Evolutionary conservation across 2,329 filamentous ascomycete species (phyloP).

Genomic region (Fusarium sp.): DNA sequence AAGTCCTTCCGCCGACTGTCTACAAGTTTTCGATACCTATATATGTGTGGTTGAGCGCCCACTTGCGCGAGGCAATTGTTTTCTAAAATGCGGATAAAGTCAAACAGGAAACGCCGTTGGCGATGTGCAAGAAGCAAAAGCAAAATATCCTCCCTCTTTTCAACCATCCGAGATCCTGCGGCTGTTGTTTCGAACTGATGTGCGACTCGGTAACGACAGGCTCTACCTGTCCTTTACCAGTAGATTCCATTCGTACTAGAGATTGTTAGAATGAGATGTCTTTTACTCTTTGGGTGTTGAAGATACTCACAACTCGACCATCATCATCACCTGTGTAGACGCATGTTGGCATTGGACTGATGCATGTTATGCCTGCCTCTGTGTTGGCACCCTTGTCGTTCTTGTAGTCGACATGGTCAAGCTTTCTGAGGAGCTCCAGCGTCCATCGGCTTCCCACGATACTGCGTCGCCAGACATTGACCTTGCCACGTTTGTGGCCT

Average conservation of each 20-base stretch:
- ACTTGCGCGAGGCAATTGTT: slow-evolving; percentile 27
- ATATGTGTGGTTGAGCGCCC: slow-evolving; percentile 28
- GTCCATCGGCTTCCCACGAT: slow-evolving; percentile 74
- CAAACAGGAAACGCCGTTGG: slow-evolving; percentile 30
- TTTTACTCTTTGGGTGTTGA: too few relatives aligned
- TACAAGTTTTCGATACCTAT: slow-evolving; percentile 29
- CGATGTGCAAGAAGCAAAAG: slow-evolving; percentile 34
- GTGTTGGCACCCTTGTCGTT: slow-evolving; percentile 70
- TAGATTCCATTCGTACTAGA: slow-evolving; percentile 73
- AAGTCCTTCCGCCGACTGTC: slow-evolving; percentile 5
- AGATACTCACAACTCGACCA: slow-evolving; percentile 78
- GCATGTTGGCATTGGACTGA: slow-evolving; percentile 83
- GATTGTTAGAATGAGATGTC: slow-evolving; percentile 18
- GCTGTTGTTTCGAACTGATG: slow-evolving; percentile 33
- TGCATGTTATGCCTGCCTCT: slow-evolving; percentile 83
- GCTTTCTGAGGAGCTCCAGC: slow-evolving; percentile 81
- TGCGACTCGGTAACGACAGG: slow-evolving; percentile 45
- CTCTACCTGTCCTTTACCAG: slow-evolving; percentile 69
- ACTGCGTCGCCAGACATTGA: slow-evolving; percentile 80
- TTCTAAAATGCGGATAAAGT: slow-evolving; percentile 37
- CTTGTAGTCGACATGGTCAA: slow-evolving; percentile 82
- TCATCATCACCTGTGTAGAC: slow-evolving; percentile 97
- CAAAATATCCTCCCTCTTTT: slow-evolving; percentile 11
- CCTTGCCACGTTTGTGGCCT: slow-evolving; percentile 84
- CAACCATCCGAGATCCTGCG: slow-evolving; percentile 33